Conservation (phyloP, 768 basidiomycete species). For the Russula virescens region DNA sequence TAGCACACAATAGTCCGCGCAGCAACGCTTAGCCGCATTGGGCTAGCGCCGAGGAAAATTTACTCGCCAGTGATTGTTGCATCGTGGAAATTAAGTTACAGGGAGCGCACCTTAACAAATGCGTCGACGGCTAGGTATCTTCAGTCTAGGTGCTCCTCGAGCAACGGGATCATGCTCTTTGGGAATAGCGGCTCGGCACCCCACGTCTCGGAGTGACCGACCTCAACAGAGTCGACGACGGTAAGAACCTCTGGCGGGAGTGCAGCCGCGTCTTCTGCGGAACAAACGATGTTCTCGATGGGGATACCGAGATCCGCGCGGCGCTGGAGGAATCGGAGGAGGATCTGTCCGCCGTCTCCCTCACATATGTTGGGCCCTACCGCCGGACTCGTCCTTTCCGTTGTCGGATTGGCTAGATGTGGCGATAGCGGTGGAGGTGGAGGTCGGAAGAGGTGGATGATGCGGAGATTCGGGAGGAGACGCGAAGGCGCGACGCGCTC, state of each 20-base stretch:
- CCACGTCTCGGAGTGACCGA: neutral
- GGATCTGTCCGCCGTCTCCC: neutral
- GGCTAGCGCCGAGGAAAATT: neutral
- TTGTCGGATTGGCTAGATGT: no score
- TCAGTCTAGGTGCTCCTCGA: constrained; percentile 17
- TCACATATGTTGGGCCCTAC: neutral
- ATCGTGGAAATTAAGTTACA: neutral
- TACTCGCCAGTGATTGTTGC: neutral
- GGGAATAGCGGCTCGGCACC: constrained; percentile 1
- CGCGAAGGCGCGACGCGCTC: neutral
- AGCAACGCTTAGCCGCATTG: neutral
- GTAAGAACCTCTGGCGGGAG: neutral
- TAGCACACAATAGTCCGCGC: no score
- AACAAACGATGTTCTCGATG: constrained; percentile 10
- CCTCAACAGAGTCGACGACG: constrained; percentile 10
- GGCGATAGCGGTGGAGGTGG: no score
- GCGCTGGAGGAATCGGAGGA: neutral
- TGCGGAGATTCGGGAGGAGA: constrained; percentile 1
- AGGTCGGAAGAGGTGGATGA: constrained; percentile 2
- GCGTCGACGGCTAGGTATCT: neutral
- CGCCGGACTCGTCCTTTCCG: no score
- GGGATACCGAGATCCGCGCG: constrained; percentile 9
- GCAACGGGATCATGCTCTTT: constrained; percentile 6
- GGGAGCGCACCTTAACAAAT: neutral
- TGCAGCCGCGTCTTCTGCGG: neutral